Evolutionary conservation across 306 rosid genomes (phyloP), one percentile per base, ranked within the genome.

Genomic region (Fagus crenata): DNA sequence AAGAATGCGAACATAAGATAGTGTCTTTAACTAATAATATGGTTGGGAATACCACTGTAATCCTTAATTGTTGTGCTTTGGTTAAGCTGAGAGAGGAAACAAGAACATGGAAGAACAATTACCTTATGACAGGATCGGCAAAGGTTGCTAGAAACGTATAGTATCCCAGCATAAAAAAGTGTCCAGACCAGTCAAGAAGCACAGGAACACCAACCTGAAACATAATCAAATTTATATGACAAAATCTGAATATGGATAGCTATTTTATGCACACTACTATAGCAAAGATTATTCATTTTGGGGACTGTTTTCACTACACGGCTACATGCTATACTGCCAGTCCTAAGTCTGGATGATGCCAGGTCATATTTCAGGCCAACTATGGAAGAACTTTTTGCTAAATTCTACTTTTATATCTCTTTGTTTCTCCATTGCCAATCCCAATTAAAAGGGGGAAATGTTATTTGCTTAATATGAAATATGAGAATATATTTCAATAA

Each of bases 141-240:
- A 87, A 84, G 74, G 87, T 88, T 1, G 93, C 85, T 79, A 95
- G 90, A 71, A 92, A 83, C 3, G 97, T 92, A 63, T 90, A 92
- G 81, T 70, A 89, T 2, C 97, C 97, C 63, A 92, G 90, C 92
- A 91, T 91, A 76, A 86, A 69, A 81, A 88, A 95, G 84, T 92
- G 97, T 76, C 86, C 87, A n/a, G 73, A 82, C 97, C 98, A 95
- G 72, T 92, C 97, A 37, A 95, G 75, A 75, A 95, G 91, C 67
- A 95, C 97, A 14, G 92, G 84, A 81, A 95, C 46, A 67, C 97
- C 98, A 67, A 90, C 98, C 97, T 92, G 85, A 80, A 79, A 73
- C 75, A 73, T 58, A 32, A 67, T 35, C 53, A 67, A 51, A 60
- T 80, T 28, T 42, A 9, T 59, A n/a, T 67, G 4, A 39, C 74